phyloP scores from a whole-genome alignment of 805 yeast genomes.

The Starmera quercuum region DNA sequence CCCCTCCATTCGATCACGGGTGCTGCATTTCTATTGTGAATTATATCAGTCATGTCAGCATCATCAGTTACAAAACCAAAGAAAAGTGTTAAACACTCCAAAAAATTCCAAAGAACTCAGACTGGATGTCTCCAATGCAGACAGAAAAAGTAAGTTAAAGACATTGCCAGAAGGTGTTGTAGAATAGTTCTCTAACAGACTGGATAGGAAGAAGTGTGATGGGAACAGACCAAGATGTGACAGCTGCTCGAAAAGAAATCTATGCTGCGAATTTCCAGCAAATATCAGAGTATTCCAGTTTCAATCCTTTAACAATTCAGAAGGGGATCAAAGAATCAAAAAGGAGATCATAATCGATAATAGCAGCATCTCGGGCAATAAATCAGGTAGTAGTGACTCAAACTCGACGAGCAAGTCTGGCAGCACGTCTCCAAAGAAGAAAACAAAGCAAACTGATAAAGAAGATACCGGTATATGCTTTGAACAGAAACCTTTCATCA shows the following conservation, averaged over 20 bases:
- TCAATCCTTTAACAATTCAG: neutral
- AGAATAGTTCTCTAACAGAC: neutral
- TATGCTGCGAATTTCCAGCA: slow-evolving; percentile 17
- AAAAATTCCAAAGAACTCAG: slow-evolving; percentile 20
- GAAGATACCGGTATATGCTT: neutral
- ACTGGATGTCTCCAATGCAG: slow-evolving; percentile 21
- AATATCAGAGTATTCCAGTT: slow-evolving; percentile 17
- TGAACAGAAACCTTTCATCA: neutral
- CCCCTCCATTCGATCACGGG: no score
- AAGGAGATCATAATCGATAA: neutral
- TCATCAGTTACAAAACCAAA: neutral
- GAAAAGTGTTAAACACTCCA: slow-evolving; percentile 13
- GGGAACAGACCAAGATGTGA: slow-evolving; percentile 17
- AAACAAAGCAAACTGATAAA: neutral
- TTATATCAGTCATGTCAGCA: neutral
- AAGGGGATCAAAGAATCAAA: neutral
- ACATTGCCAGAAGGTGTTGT: neutral
- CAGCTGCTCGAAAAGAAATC: slow-evolving; percentile 18
- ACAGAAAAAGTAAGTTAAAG: slow-evolving; percentile 15
- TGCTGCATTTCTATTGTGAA: no score
- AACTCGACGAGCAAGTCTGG: neutral
- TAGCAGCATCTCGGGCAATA: neutral
- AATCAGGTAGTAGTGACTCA: neutral
- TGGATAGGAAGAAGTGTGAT: slow-evolving; percentile 18
- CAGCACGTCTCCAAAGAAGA: neutral